Conservation (phyloP, 805 yeast genomes). For the Candida golubevii region DNA sequence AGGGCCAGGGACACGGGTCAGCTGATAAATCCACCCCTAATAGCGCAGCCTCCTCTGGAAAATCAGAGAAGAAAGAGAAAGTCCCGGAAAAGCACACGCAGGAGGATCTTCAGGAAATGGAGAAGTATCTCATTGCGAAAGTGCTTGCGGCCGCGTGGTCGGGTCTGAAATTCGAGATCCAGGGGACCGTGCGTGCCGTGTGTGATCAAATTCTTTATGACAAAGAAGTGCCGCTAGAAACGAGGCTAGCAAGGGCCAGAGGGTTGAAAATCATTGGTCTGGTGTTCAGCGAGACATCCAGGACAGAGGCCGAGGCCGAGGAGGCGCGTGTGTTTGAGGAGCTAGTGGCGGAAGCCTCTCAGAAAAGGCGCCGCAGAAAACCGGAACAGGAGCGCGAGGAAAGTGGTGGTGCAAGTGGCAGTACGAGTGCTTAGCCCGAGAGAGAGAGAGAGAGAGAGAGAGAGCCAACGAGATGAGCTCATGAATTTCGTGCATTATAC, state of each 20-base stretch:
- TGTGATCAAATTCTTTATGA: slow-evolving; percentile 65
- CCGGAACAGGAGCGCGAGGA: no score
- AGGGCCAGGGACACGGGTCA: no score
- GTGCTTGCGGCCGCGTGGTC: slow-evolving; percentile 83
- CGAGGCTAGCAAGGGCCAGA: slow-evolving; percentile 57
- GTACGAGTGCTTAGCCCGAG: no score
- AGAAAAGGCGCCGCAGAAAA: slow-evolving; percentile 26
- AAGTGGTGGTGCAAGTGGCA: no score
- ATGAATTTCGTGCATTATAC: no score
- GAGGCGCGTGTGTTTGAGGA: slow-evolving; percentile 79
- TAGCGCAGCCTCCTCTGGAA: neutral
- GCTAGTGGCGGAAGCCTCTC: slow-evolving; percentile 48
- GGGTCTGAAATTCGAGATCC: slow-evolving; percentile 75
- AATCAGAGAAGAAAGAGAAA: slow-evolving; percentile 6
- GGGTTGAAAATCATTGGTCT: slow-evolving; percentile 57
- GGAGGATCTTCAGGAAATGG: slow-evolving; percentile 66
- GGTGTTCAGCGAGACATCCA: slow-evolving; percentile 52
- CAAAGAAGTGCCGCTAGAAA: slow-evolving; percentile 42
- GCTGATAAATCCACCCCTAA: neutral
- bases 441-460: no score
- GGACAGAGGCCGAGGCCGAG: slow-evolving; percentile 67
- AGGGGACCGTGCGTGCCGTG: slow-evolving; percentile 64
- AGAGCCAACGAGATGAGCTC: no score
- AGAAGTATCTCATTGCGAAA: slow-evolving; percentile 71
- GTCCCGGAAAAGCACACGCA: slow-evolving; percentile 42